Evolutionary conservation across 2,329 filamentous ascomycete genomes (phyloP), one percentile per base, ranked within the genome.

Genomic region (Chaetomiaceae sp.): DNA sequence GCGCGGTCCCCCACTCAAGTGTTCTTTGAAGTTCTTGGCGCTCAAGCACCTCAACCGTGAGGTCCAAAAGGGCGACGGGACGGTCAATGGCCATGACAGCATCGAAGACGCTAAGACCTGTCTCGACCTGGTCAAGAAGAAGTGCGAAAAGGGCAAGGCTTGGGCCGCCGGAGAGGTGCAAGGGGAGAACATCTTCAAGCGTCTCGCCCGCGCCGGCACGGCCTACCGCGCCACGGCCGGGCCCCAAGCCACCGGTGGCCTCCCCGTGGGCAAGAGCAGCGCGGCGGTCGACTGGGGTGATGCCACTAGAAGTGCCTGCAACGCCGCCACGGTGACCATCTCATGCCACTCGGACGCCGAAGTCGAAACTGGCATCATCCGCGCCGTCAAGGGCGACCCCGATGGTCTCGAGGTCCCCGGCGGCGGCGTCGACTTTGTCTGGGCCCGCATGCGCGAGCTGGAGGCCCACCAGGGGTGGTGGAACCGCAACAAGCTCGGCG

Each of bases 261-360:
- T 74, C 10, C 72, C 76, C 31, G 71, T 74, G 4, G 78, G 78
- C 56, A 84, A 84, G 66, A 81, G 77, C 0, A 86, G 83, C 53
- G 87, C 86, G 2, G 82, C 95, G 27, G 78, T 97, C 19, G 93
- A 99, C 69, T 96, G 92, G 86, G 92, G 91, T 44, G 86, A 90
- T 54, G 87, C 88, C 13, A 71, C 72, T 47, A 78, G 77, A 61
- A 80, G 79, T 14, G 72, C 74, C 5, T 79, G 79, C 43, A 73
- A 70, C 39, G 77, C 77, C 38, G 79, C 82, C 4, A 80, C 74
- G 4, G 70, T 78, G 55, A 70, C 75, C 31, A 74, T 85, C 37
- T 64, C 68, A 14, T 85, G 82, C 65, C 70, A 67, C 37, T 76
- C 73, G 38, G 82, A 85, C 63, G 77, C 81, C 33, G 79, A 85